Percentiles rank a stretch among this genome's conserved stretches.
Evolutionary conservation across 495 filamentous ascomycete species (phyloP).

Genomic region (Aspergillus indologenus): DNA sequence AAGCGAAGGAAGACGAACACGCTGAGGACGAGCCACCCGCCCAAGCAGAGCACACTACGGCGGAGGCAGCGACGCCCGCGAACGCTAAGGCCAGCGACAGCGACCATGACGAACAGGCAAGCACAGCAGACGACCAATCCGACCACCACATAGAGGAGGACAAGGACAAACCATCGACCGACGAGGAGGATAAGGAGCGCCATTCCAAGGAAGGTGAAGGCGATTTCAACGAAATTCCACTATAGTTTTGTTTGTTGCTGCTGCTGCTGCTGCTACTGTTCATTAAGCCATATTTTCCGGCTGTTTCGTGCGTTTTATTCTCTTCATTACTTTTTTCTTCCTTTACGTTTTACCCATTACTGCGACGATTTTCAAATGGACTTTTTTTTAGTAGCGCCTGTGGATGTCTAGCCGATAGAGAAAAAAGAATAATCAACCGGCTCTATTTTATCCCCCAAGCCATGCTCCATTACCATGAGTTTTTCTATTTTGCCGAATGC

Average conservation of each 20-base stretch:
- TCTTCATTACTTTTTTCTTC: not conserved
- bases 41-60: not conserved
- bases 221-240: slow-evolving; percentile 44
- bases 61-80: not conserved
- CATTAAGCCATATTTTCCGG: not conserved
- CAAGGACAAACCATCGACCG: slow-evolving; percentile 22
- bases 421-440: not conserved
- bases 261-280: no score
- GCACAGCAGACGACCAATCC: slow-evolving; percentile 1
- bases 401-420: slow-evolving; percentile 1
- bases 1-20: slow-evolving; percentile 12
- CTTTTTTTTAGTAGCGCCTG: slow-evolving; percentile 5
- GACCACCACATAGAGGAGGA: slow-evolving; percentile 9
- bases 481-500: no score
- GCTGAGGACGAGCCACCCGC: slow-evolving; percentile 10
- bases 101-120: slow-evolving; percentile 15
- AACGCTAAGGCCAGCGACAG: not conserved
- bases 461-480: no score
- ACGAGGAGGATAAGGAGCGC: slow-evolving; percentile 20
- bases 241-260: slow-evolving; percentile 26
- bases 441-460: no score
- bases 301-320: slow-evolving; percentile 8
- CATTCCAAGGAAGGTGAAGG: slow-evolving; percentile 36
- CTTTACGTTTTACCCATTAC: not conserved
- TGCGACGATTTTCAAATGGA: slow-evolving; percentile 2